Percentiles rank a stretch among this genome's conserved stretches.
These are phyloP conservation scores for Orychophragmus violaceus DNA, from an alignment of 345 rosid genomes.

Conservation along the genomic window DNA sequence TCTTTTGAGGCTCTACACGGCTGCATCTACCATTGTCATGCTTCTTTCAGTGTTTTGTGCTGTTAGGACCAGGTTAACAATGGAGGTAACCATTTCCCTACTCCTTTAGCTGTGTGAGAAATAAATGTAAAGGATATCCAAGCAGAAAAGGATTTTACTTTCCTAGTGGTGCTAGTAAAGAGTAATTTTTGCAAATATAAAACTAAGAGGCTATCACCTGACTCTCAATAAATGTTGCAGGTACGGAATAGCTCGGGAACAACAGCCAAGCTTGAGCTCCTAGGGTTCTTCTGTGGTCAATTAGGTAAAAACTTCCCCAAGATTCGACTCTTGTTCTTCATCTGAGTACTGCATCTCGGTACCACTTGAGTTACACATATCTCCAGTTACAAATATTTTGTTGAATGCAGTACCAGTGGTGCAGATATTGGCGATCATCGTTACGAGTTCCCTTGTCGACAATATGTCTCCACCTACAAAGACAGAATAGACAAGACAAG, in stretches of 20 bases:
- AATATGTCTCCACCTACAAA: conserved; percentile 82
- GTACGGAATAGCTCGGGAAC: conserved; percentile 30
- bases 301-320: no score
- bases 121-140: no score
- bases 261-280: conserved; percentile 32
- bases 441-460: conserved; percentile 38
- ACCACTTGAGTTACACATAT: no score
- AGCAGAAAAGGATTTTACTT: no score
- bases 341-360: no score
- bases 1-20: conserved; percentile 43
- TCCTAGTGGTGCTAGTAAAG: no score
- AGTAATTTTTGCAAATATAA: no score
- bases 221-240: neutral
- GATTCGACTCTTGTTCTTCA: no score
- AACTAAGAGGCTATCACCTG: neutral
- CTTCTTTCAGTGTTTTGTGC: conserved; percentile 37
- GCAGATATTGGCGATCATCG: conserved; percentile 39
- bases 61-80: conserved; percentile 29
- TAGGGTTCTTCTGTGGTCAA: conserved; percentile 32
- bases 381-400: no score
- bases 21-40: conserved; percentile 33
- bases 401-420: conserved; percentile 38
- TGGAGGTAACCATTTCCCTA: conserved; percentile 45
- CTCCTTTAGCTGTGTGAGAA: no score
- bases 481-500: conserved; percentile 20